Evolutionary conservation across 1,139 yeast genomes (phyloP), one percentile per base, ranked within the genome.

Genomic region (Diutina mesorugosa): DNA sequence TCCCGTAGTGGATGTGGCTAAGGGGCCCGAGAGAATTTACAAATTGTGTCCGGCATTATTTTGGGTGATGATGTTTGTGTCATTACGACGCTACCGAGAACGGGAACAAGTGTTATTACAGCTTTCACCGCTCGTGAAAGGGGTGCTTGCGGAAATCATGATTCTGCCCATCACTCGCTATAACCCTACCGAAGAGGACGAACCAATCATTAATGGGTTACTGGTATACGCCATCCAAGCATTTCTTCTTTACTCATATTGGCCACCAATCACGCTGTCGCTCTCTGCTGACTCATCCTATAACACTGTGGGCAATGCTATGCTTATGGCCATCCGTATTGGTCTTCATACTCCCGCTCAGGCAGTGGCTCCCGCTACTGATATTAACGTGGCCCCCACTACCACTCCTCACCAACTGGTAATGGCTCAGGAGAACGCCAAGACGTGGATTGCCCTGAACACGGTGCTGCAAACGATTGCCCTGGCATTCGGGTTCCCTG

Each of bases 191-290:
- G 88, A 83, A 62, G 81, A 79, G 59, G 90, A 87, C 61, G 87
- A 86, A 62, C 95, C 96, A 1, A 80, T 87, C 12, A 74, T 88
- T 64, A 91, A 91, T 64, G 95, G 90, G 1, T 88, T 96, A 14
- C 87, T 96, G n/a, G 97, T 91, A 0, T 91, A 86, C 66, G 87
- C 96, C 0, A 97, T 91, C 0, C 99, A 93, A 67, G 97, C 97
- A 0, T 86, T 91, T 61, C 71, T 93, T 45, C 73, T 93, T 6
- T 90, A 88, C 67, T 85, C 97, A 1, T 84, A 86, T 68, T 93
- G 98, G 98, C 98, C 98, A 0, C 96, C 97, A 2, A 78, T 91
- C 55, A 89, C 97, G 0, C 90, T 97, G 0, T 89, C 97, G 0
- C 76, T 93, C 55, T 87, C 95, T 69, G 97, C 98, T 0, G 98